Evolutionary conservation across 2,329 filamentous ascomycete species (phyloP), one percentile per base, ranked within the genome.

Genomic region (Teratosphaeria pseudoeucalypti): DNA sequence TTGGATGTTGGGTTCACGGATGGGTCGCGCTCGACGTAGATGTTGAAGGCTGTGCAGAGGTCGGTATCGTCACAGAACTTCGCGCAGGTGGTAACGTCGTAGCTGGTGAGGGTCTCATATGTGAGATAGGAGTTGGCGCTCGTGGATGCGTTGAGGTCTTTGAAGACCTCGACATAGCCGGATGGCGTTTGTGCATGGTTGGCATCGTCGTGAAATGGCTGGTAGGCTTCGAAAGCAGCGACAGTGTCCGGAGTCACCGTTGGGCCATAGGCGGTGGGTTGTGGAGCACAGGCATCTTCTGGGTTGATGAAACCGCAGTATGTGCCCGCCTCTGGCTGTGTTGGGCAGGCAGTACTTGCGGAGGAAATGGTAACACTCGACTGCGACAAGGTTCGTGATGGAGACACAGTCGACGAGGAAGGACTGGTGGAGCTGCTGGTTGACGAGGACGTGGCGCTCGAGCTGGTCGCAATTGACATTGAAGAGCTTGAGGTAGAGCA

Each of bases 291-390:
- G 54, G 72, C 64, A 55, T 74, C 72, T 27, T 72, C 64, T 7
- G 72, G 73, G 61, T 74, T 74, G 64, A 73, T 71, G 63, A 74
- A 74, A 26, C 73, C 72, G 55, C 70, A 71, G 64, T 65, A 71
- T 9, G 69, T 72, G 39, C 69, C 69, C 34, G 34, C 39, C 29
- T 57, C 29, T 7, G 43, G 26, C 39, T 43, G 32, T 9, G 64
- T 70, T 6, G 69, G 62, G 63, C 69, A 71, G 2, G 65, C 61
- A 14, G n/a, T 55, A 23, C 23, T 23, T n/a, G 54, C 34, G 32
- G 54, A 55, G 14, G 34, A 27, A 12, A 27, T 55, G 26, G 54
- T 55, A 23, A 11, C 27, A 26, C 26, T 32, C 11, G n/a, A 27
- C 11, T 43, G 37, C 10, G 34, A 23, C 2, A 14, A 23, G 32